Evolutionary conservation across 2,329 filamentous ascomycete species (phyloP).

Genomic region (Beauveria sp.): DNA sequence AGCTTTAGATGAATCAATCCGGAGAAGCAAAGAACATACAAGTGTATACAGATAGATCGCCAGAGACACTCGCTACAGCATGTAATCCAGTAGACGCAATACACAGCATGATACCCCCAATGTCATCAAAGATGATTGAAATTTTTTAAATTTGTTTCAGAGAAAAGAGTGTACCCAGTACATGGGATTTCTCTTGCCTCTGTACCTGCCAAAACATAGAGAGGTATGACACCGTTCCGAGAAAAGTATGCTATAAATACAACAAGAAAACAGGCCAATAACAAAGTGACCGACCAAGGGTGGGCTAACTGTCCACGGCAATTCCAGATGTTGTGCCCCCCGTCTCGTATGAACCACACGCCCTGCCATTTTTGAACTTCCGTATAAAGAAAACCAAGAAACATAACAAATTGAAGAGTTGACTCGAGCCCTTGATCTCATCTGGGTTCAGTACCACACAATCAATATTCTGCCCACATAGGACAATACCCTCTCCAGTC

Average conservation of each 20-base stretch:
- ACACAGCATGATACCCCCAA: not conserved
- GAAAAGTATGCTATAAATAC: constrained; percentile 13
- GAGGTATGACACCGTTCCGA: constrained; percentile 1
- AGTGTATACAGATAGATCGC: not conserved
- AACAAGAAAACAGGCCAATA: constrained; percentile 9
- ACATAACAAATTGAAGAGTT: not conserved
- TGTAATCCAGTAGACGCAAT: not conserved
- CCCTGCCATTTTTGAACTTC: not conserved
- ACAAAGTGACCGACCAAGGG: constrained; percentile 3
- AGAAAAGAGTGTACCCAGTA: not conserved
- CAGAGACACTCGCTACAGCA: not conserved
- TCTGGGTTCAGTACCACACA: not conserved
- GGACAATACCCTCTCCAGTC: constrained; percentile 1
- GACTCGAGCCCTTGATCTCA: not conserved
- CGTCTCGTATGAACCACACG: not conserved
- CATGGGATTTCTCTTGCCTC: not conserved
- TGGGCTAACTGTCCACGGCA: not conserved
- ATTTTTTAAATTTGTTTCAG: not conserved
- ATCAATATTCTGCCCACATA: not conserved
- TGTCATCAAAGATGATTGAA: not conserved
- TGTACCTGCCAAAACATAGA: not conserved
- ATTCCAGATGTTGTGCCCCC: not conserved
- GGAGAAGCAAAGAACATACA: not conserved
- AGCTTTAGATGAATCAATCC: constrained; percentile 12
- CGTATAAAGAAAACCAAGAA: not conserved